Evolutionary conservation across 345 rosid genomes (phyloP), one percentile per base, ranked within the genome.

Genomic region (Acer negundo): DNA sequence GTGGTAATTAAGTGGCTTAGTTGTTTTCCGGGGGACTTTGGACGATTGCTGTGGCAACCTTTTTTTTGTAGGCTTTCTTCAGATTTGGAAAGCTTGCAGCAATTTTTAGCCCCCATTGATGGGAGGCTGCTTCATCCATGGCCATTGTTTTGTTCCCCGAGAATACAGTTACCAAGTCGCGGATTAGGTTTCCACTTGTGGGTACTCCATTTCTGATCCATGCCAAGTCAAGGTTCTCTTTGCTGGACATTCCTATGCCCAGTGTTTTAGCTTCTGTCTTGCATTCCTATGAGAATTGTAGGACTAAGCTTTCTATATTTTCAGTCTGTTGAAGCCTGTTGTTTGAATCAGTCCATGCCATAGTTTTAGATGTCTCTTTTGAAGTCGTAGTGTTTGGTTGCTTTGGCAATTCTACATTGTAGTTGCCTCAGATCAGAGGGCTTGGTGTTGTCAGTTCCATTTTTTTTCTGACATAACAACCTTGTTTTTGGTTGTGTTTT

Each of bases 21-120:
- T 87, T 87, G 82, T 85, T 87, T 88, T 84, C 81, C 83, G 31
- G 86, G 87, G 78, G 69, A 79, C 72, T 79, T 72, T 78, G 86
- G 89, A 80, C 51, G 77, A 67, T 81, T 72, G 68, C 70, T 20
- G 9, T 38, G 42, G 59, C 77, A 56, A 49, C 69, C 35, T 9
- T 70, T 80, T 28, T 90, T 90, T 90, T 79, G 78, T 88, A 79
- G 78, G 94, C 91, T 86, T 76, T 72, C 79, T 31, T 20, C 22
- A 66, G 49, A 20, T 53, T 2, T 15, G 79, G 73, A 82, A 42
- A 84, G 94, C 89, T 78, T 82, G 94, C 86, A 85, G 46, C 26
- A 20, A 67, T 71, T 44, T 76, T 82, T 79, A 73, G 76, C 73
- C 80, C 67, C 85, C 77, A 2, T 24, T 74, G 46, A 44, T 8